A percentile compares a stretch with the other conserved stretches of the same genome.
These are phyloP conservation scores for Mortierella polycephala DNA, from an alignment of 371 early-diverging fungal genomes.

Conservation along the genomic window DNA sequence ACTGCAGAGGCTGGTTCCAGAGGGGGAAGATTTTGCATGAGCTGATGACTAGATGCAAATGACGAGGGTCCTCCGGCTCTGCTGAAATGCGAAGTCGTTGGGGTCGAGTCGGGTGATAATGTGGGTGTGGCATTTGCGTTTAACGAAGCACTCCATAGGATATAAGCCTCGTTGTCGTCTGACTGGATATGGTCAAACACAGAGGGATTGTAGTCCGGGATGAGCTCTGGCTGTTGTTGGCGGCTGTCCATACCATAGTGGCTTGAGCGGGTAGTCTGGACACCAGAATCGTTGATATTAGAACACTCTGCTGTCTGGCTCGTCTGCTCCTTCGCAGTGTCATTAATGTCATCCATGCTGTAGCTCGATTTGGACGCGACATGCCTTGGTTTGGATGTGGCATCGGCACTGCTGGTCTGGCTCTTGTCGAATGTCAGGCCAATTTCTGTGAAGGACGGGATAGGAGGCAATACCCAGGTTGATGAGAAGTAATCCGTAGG, in stretches of 20 bases:
- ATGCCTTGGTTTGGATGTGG: not conserved
- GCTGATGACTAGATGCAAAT: slow-evolving; percentile 10
- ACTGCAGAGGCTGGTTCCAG: slow-evolving; percentile 8
- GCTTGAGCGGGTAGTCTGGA: not conserved
- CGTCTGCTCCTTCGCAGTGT: not conserved
- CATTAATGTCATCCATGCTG: not conserved
- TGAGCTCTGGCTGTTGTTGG: not conserved
- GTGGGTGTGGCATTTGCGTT: slow-evolving; percentile 41
- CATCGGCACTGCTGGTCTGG: slow-evolving; percentile 15
- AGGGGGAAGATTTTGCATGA: slow-evolving; percentile 5
- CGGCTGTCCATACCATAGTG: not conserved
- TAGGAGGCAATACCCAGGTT: slow-evolving; percentile 39
- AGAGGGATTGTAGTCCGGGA: slow-evolving; percentile 56
- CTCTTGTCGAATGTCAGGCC: slow-evolving; percentile 31
- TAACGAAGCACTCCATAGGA: slow-evolving; percentile 61
- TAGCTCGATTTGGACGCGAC: no score
- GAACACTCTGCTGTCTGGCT: not conserved
- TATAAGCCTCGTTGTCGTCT: slow-evolving; percentile 62
- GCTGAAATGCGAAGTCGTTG: slow-evolving; percentile 29
- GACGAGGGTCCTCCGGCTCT: slow-evolving; percentile 20
- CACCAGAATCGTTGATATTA: not conserved
- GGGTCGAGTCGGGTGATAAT: slow-evolving; percentile 6
- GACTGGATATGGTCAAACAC: slow-evolving; percentile 65
- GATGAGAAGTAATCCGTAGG: slow-evolving; percentile 19
- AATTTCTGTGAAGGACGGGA: slow-evolving; percentile 45